Evolutionary conservation across 179 eudicot species (phyloP), one percentile per base, ranked within the genome.

Genomic region (Pouteria campechiana): DNA sequence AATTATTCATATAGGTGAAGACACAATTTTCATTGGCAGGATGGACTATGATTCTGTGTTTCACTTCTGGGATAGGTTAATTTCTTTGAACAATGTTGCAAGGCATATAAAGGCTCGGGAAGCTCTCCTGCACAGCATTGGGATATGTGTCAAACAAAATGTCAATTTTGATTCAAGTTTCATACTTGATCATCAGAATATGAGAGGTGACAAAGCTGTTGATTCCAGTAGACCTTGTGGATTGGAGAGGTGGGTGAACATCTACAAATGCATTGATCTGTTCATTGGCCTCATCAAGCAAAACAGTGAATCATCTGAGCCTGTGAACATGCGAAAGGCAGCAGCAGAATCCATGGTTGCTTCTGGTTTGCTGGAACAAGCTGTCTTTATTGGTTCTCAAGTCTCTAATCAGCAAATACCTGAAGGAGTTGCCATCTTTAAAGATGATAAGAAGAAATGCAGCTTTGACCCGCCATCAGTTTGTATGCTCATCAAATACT

Each of bases 281-380:
- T 90, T 57, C 68, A 73, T 73, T 35, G 38, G 42, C 60, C 52
- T 82, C 32, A 65, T 86, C 12, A 58, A 69, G 52, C 64, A 67
- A 41, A 60, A 73, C 36, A 64, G 94, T 60, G 78, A 73, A 39
- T 57, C 98, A 45, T 82, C 98, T 33, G 80, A 82, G 78, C 76
- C 81, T 33, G 75, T 63, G 12, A 83, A 69, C 52, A 63, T 82
- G 76, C 73, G 98, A 17, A 86, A 60, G 55, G 96, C 98, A 42
- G 87, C 94, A 58, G 81, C 92, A 14, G 94, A 86, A 46, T 82
- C 98, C 24, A 47, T 90, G 35, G 63, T 82, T 30, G 80, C 84
- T 32, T 86, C 98, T 64, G 98, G 85, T 35, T 51, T 90, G 56
- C 69, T 86, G 30, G 78, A 64, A 58, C 86, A 87, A 57, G 87